These are phyloP conservation scores for Penstemon barbatus DNA, from an alignment of 257 asterid genomes.

Conservation along the genomic window DNA sequence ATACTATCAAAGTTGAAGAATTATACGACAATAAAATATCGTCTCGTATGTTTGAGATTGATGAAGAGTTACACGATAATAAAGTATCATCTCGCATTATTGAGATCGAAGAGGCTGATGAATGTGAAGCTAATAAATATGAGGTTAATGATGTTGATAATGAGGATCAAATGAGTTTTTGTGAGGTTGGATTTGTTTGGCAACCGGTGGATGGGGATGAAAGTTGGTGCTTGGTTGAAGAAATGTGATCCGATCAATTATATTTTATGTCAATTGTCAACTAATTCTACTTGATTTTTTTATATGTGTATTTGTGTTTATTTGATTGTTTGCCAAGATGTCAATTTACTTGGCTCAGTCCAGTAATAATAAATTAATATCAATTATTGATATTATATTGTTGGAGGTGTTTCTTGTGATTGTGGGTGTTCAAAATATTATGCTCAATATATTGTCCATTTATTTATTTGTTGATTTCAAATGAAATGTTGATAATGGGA, in stretches of 20 bases:
- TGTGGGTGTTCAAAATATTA: too few species aligned
- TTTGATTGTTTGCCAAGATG: slow-evolving; percentile 18
- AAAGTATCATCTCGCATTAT: too few species aligned
- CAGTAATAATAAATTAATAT: slow-evolving; percentile 21
- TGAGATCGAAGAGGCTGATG: slow-evolving; percentile 23
- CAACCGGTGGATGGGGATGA: slow-evolving; percentile 54
- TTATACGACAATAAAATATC: not conserved
- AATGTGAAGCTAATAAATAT: not conserved
- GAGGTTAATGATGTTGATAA: slow-evolving; percentile 6
- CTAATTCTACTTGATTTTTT: not conserved
- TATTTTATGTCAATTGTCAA: not conserved
- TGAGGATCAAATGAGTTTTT: slow-evolving; percentile 37
- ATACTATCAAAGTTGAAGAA: too few species aligned
- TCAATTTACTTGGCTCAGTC: slow-evolving; percentile 8
- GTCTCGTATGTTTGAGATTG: too few species aligned
- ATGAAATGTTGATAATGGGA: too few species aligned
- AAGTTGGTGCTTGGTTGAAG: slow-evolving; percentile 75
- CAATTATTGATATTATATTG: not conserved
- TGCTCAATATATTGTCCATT: too few species aligned
- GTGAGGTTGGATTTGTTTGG: slow-evolving; percentile 46
- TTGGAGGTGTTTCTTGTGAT: too few species aligned
- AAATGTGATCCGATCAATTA: slow-evolving; percentile 35
- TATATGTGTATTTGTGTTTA: slow-evolving; percentile 2
- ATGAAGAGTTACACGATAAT: too few species aligned
- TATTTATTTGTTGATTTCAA: too few species aligned